Conservation (phyloP, 371 early-diverging fungal species). For the Basidiobolus meristosporus region DNA sequence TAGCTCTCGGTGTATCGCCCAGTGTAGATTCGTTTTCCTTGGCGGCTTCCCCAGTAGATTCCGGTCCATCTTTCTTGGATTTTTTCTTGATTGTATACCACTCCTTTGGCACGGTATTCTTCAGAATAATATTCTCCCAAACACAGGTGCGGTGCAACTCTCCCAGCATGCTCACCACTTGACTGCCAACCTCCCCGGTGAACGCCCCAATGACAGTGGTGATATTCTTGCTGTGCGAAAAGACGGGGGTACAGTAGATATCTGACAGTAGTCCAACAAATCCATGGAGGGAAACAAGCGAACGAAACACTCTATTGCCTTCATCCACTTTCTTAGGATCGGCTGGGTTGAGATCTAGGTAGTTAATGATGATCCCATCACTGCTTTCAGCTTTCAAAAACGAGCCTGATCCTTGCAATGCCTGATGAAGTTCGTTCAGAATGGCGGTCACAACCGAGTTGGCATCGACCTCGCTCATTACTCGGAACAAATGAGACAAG, state of each 20-base stretch:
- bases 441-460: constrained; percentile 17
- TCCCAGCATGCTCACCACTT: constrained; percentile 30
- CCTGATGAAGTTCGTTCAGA: constrained; percentile 16
- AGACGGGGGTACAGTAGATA: constrained; percentile 38
- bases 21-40: too few relatives aligned
- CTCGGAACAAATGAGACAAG: constrained; percentile 46
- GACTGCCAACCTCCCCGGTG: constrained; percentile 20
- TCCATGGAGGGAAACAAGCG: constrained; percentile 36
- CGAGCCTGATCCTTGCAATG: background rate
- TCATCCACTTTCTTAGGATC: constrained; percentile 17
- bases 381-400: background rate
- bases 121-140: constrained; percentile 43
- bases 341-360: constrained; percentile 3
- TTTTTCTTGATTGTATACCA: constrained; percentile 32
- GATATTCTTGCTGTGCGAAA: constrained; percentile 43
- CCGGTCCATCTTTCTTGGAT: constrained; percentile 5
- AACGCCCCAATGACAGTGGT: constrained; percentile 38
- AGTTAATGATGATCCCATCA: background rate
- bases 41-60: too few relatives aligned
- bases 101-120: constrained; percentile 31
- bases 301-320: constrained; percentile 28
- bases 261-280: constrained; percentile 50
- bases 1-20: too few relatives aligned
- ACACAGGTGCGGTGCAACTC: constrained; percentile 41
- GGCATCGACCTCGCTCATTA: constrained; percentile 44